phyloP scores from a whole-genome alignment of 371 early-diverging fungal genomes.

The Actinomucor elegans region DNA sequence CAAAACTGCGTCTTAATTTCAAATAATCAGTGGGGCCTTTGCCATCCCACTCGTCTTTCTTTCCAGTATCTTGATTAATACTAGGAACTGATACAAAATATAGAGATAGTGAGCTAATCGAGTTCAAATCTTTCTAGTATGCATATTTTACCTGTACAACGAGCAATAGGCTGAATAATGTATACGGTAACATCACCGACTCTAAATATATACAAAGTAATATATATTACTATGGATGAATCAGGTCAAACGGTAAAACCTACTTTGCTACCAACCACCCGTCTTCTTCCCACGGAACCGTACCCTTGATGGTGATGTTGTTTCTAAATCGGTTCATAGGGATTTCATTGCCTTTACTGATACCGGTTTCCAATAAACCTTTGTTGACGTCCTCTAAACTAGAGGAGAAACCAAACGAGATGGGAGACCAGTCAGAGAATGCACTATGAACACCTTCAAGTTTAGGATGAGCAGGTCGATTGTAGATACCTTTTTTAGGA shows the following conservation, averaged over 20 bases:
- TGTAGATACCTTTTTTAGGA: constrained; percentile 26
- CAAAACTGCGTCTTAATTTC: constrained; percentile 27
- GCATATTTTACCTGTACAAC: constrained; percentile 42
- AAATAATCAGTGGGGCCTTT: constrained; percentile 33
- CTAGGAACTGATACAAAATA: constrained; percentile 37
- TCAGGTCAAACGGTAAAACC: no score
- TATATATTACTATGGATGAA: background rate
- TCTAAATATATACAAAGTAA: constrained; percentile 11
- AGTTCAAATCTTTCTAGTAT: no score
- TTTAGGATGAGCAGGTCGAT: constrained; percentile 41
- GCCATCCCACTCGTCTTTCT: constrained; percentile 41
- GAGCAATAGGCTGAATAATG: constrained; percentile 38
- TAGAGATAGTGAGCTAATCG: no score
- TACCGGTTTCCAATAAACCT: constrained; percentile 23
- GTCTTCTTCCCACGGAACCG: constrained; percentile 51
- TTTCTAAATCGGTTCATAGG: constrained; percentile 45
- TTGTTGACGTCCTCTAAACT: constrained; percentile 36
- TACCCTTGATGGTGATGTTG: constrained; percentile 44
- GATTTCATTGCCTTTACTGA: constrained; percentile 35
- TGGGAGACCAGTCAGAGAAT: constrained; percentile 46
- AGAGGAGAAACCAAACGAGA: constrained; percentile 38
- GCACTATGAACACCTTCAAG: constrained; percentile 40
- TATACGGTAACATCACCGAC: constrained; percentile 48
- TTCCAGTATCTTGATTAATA: constrained; percentile 47
- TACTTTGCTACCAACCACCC: constrained; percentile 47